A percentile compares a stretch with the other conserved stretches of the same genome.
phyloP scores from a whole-genome alignment of 306 rosid genomes.

The Vigna radiata region DNA sequence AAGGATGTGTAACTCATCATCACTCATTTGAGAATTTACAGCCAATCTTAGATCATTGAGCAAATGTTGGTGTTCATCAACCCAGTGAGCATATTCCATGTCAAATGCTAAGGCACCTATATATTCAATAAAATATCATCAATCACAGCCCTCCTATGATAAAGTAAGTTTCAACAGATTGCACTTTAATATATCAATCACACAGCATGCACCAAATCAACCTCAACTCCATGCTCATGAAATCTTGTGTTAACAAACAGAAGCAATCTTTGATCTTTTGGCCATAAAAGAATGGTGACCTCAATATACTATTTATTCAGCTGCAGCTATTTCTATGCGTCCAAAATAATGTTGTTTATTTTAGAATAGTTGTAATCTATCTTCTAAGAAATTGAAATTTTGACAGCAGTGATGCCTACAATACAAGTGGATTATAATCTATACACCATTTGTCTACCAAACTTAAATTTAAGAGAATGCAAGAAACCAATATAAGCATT shows the following conservation, averaged over 20 bases:
- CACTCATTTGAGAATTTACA: conserved; percentile 71
- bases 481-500: conserved; percentile 11
- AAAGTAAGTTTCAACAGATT: not conserved
- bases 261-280: not conserved
- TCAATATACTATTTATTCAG: not conserved
- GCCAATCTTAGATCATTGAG: conserved; percentile 71
- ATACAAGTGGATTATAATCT: not conserved
- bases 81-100: conserved; percentile 79
- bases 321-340: not conserved
- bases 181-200: not conserved
- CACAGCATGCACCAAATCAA: not conserved
- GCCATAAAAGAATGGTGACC: not conserved
- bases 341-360: not conserved
- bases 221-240: not conserved
- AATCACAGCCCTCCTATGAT: not conserved
- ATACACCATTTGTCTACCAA: not conserved
- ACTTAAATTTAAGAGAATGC: conserved; percentile 26
- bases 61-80: conserved; percentile 75
- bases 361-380: too few relatives aligned
- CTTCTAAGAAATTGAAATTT: not conserved
- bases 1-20: conserved; percentile 65
- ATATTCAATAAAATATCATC: conserved; percentile 29
- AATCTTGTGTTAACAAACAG: not conserved
- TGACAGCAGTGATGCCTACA: not conserved
- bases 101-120: conserved; percentile 77